Conservation (phyloP, 2,329 filamentous ascomycete genomes). For the Hypoxylon sp. region DNA sequence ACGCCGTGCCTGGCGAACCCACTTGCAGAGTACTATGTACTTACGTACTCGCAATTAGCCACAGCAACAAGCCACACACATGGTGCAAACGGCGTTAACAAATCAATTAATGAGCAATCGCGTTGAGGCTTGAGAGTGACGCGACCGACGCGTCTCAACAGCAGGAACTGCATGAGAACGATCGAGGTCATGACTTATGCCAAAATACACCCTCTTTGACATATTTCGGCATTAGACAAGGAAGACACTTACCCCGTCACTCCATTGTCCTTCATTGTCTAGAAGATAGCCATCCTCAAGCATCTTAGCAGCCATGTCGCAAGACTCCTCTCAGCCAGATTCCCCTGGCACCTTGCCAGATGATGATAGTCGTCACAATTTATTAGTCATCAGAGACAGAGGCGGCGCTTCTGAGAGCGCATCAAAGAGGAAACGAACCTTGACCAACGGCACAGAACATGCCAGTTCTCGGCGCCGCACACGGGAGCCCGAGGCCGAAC, state of each 20-base stretch:
- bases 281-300: background rate
- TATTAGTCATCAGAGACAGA: conserved; percentile 51
- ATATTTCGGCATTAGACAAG: background rate
- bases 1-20: no score
- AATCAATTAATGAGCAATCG: conserved; percentile 35
- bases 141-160: conserved; percentile 36
- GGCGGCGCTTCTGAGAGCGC: conserved; percentile 42
- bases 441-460: conserved; percentile 49
- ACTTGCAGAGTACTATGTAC: no score
- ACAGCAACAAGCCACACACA: conserved; percentile 11
- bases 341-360: conserved; percentile 40
- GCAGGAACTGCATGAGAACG: conserved; percentile 6
- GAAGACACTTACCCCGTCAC: background rate
- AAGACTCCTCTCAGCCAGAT: conserved; percentile 42
- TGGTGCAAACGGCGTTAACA: conserved; percentile 8
- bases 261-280: background rate
- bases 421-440: conserved; percentile 50
- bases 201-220: conserved; percentile 3
- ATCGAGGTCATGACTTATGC: background rate
- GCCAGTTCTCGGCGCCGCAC: conserved; percentile 50
- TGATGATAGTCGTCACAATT: conserved; percentile 41
- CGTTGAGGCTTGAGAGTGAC: conserved; percentile 30
- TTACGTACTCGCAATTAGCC: conserved; percentile 5
- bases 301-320: conserved; percentile 40
- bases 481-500: conserved; percentile 43